Base-by-base conservation (phyloP, 2,329 filamentous ascomycete species). In the Verticillium dahliae region DNA sequence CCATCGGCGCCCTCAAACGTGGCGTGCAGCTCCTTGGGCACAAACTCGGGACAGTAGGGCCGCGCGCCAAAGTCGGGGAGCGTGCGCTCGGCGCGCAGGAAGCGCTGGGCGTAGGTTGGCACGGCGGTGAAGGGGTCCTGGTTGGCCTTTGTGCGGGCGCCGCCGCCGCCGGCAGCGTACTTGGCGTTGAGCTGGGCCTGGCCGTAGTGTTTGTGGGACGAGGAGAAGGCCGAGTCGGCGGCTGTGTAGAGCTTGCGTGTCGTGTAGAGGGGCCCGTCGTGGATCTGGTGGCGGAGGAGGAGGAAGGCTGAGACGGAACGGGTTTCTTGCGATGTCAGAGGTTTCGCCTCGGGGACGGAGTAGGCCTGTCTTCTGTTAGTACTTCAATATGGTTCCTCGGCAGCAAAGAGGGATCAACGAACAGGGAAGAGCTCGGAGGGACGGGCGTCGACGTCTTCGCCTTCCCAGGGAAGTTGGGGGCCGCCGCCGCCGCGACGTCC, bases 371-470 rank as follows among this genome's bases (percentile, higher is more conserved):
- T 1, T 2, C 7, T 4, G 56, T 62, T 50, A 62, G 58, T 9
- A 31, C 7, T 62, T 7, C 18, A n/a, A 7, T 31, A 31, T 5
- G 27, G 27, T 5, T 5, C 27, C 4, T 31, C 5, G 27, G 27
- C 27, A 31, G 27, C 27, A 31, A 31, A 3, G 27, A 31, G 27
- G 35, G 35, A 27, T 11, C 18, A 57, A 38, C n/a, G 55, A 71
- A 85, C 83, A 0, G 84, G 84, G 63, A 86, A 86, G 10, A 84
- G 79, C 66, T 86, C 84, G n/a, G 81, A 82, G 6, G 84, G 84
- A 37, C 81, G 77, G 59, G 79, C 79, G 69, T 85, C 82, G 9
- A 82, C 80, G 65, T 86, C 84, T 65, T 84, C 81, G 50, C 79
- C 77, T 55, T 80, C 79, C 80, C 83, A 85, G 0, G 83, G 79